Evolutionary conservation across 768 basidiomycete species (phyloP).

Genomic region (Mycena alexandri): DNA sequence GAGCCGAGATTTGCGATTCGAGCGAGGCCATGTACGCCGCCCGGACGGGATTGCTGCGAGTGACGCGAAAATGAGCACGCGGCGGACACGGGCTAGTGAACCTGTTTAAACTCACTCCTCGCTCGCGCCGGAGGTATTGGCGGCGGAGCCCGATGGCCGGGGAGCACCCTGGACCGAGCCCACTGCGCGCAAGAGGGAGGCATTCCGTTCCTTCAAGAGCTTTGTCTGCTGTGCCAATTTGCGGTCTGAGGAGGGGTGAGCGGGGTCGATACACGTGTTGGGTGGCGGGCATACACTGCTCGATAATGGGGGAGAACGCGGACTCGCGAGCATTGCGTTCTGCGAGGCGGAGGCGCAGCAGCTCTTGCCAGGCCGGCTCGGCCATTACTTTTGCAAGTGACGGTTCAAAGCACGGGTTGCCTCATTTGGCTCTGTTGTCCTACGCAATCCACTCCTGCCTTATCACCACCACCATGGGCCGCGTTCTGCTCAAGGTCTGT

Average conservation of each 20-base stretch:
- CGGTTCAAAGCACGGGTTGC: constrained; percentile 4
- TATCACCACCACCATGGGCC: constrained; percentile 69
- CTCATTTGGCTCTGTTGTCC: constrained; percentile 15
- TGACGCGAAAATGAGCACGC: constrained; percentile 34
- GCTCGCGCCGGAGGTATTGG: constrained; percentile 67
- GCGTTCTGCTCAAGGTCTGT: constrained; percentile 85
- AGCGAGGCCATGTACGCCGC: constrained; percentile 92
- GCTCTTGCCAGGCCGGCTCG: constrained; percentile 88
- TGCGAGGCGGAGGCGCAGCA: constrained; percentile 80
- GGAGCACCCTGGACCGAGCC: constrained; percentile 75
- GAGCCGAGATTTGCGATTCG: constrained; percentile 92
- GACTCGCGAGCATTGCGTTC: constrained; percentile 88
- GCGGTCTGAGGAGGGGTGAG: constrained; percentile 69
- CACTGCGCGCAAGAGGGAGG: constrained; percentile 87
- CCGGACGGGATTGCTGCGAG: constrained; percentile 82
- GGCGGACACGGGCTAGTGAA: constrained; percentile 27
- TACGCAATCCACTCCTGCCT: constrained; percentile 35
- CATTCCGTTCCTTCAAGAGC: constrained; percentile 92
- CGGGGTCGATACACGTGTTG: constrained; percentile 34
- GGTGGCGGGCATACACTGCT: constrained; percentile 79
- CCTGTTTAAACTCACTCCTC: constrained; percentile 72
- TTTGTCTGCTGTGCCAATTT: constrained; percentile 93
- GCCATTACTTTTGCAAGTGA: constrained; percentile 62
- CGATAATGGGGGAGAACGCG: constrained; percentile 86
- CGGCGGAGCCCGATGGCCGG: constrained; percentile 64